These are phyloP conservation scores for Colletotrichum incanum DNA, from an alignment of 2,329 filamentous ascomycete species.

Conservation along the genomic window DNA sequence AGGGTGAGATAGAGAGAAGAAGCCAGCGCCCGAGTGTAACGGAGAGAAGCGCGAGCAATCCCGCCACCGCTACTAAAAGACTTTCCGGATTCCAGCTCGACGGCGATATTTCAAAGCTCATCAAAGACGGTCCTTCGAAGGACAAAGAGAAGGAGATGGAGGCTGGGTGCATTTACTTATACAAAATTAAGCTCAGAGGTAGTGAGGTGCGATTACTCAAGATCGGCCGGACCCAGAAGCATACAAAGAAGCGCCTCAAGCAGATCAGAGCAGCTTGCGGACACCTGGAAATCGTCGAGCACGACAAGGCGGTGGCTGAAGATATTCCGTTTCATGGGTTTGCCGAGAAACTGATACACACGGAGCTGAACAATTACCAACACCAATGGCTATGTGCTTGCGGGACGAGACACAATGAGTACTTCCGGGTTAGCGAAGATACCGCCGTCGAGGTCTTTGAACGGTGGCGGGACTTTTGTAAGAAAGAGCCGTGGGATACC, in stretches of 20 bases:
- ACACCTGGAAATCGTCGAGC: not conserved
- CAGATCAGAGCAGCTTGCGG: not conserved
- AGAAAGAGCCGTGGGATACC: constrained; percentile 1
- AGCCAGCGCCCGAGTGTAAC: not conserved
- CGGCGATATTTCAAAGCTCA: not conserved
- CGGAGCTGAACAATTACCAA: constrained; percentile 18
- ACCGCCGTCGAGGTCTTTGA: constrained; percentile 5
- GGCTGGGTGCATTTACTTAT: not conserved
- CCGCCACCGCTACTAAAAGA: not conserved
- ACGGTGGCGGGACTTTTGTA: constrained; percentile 26
- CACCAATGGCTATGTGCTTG: not conserved
- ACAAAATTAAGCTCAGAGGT: not conserved
- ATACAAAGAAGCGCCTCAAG: not conserved
- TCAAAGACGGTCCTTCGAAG: not conserved
- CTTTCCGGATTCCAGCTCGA: not conserved
- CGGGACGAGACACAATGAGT: constrained; percentile 1
- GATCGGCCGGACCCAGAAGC: not conserved
- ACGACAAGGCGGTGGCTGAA: not conserved
- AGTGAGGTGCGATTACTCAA: not conserved
- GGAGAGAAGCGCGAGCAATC: not conserved
- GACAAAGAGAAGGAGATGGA: not conserved
- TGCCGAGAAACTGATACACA: constrained; percentile 22
- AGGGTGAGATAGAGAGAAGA: not conserved
- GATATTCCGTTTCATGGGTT: not conserved
- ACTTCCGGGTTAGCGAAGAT: constrained; percentile 22